Evolutionary conservation across 78 protist genomes (phyloP).

Genomic region (Blattamonas nauphoetae): DNA sequence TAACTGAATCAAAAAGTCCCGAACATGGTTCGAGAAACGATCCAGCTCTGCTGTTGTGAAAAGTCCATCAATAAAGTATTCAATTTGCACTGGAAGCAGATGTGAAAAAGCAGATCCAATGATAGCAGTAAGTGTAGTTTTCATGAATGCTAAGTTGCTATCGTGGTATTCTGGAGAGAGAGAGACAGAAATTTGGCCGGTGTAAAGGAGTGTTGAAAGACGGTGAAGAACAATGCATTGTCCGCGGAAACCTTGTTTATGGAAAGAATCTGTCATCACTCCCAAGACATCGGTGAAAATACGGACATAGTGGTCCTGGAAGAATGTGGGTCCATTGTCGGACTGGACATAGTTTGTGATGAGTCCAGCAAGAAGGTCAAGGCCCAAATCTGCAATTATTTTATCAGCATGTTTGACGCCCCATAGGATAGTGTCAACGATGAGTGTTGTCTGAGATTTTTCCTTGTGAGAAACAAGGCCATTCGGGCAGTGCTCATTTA

Average conservation of each 20-base stretch:
- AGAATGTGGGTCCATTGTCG: not conserved
- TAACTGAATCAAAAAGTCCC: conserved; percentile 39
- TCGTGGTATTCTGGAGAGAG: not conserved
- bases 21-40: conserved; percentile 35
- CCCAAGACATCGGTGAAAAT: conserved; percentile 45
- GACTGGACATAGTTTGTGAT: not conserved
- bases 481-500: conserved; percentile 59
- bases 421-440: conserved; percentile 79
- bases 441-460: conserved; percentile 45
- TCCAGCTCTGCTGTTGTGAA: conserved; percentile 6
- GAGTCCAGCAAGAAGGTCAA: not conserved
- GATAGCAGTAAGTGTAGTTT: not conserved
- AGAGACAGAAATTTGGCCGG: not conserved
- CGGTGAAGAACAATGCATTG: conserved; percentile 26
- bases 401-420: conserved; percentile 83
- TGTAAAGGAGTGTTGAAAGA: not conserved
- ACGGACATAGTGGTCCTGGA: conserved; percentile 23
- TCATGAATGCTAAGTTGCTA: not conserved
- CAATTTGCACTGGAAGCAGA: conserved; percentile 5
- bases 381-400: conserved; percentile 66
- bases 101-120: not conserved
- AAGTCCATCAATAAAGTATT: not conserved
- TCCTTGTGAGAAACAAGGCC: not conserved
- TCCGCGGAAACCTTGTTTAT: conserved; percentile 42
- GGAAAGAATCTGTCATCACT: conserved; percentile 65